Conservation (phyloP, 805 yeast species). For the Yarrowia sp. region DNA sequence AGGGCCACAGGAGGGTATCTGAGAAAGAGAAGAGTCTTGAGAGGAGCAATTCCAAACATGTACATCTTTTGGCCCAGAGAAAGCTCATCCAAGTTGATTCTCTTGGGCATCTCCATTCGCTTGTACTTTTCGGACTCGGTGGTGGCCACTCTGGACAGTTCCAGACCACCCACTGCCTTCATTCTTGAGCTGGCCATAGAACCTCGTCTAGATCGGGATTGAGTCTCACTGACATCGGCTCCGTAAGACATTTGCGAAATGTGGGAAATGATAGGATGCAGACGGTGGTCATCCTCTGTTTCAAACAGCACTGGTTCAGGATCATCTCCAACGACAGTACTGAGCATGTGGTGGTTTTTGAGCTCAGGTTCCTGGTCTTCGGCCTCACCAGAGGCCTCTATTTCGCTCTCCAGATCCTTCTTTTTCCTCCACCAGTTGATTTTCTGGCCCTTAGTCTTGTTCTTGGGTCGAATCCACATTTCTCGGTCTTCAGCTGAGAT, state of each 20-base stretch:
- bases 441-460: neutral
- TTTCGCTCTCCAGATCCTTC: constrained; percentile 10
- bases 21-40: constrained; percentile 57
- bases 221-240: constrained; percentile 16
- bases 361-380: constrained; percentile 13
- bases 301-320: neutral
- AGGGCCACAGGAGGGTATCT: constrained; percentile 71
- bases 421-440: constrained; percentile 14
- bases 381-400: neutral
- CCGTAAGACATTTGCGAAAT: constrained; percentile 24
- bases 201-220: neutral
- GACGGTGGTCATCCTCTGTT: neutral
- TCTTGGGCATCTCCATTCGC: constrained; percentile 18
- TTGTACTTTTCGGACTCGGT: constrained; percentile 21
- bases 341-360: constrained; percentile 4
- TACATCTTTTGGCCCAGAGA: constrained; percentile 19
- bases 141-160: neutral
- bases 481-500: constrained; percentile 19
- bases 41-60: constrained; percentile 49
- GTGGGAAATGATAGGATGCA: constrained; percentile 22
- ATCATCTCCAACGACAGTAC: constrained; percentile 6
- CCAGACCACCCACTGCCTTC: neutral
- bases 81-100: constrained; percentile 7
- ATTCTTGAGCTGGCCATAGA: neutral
- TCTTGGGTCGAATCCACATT: constrained; percentile 9